Percentiles rank a stretch among this genome's conserved stretches.
Conservation (phyloP, 1,284 basidiomycete species). For the Ganoderma lucidum region DNA sequence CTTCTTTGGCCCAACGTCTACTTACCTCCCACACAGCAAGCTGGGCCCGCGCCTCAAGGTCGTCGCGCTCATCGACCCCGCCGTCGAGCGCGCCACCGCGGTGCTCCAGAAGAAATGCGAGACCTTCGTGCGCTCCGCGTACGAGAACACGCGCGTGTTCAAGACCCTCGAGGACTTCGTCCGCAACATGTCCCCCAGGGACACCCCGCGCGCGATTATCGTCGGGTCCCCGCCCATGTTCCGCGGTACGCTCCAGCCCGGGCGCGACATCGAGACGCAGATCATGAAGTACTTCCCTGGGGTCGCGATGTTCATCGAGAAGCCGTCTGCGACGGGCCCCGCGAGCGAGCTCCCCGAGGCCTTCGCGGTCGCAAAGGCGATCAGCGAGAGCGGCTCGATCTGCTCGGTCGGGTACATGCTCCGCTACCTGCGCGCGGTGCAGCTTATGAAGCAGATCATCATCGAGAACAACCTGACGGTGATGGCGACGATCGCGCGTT, state of each 20-base stretch:
- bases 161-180: slow-evolving; percentile 89
- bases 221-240: slow-evolving; percentile 95
- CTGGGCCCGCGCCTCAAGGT: slow-evolving; percentile 97
- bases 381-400: slow-evolving; percentile 75
- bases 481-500: slow-evolving; percentile 96
- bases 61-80: slow-evolving; percentile 93
- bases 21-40: slow-evolving; percentile 66
- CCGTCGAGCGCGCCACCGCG: slow-evolving; percentile 79
- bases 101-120: slow-evolving; percentile 92
- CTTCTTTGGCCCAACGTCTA: slow-evolving; percentile 8
- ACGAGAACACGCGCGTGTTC: slow-evolving; percentile 91
- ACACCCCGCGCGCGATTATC: slow-evolving; percentile 80
- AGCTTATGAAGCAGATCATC: slow-evolving; percentile 98
- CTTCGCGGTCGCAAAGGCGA: slow-evolving; percentile 73
- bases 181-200: slow-evolving; percentile 68
- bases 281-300: slow-evolving; percentile 91
- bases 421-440: slow-evolving; percentile 93
- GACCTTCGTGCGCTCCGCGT: slow-evolving; percentile 94
- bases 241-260: slow-evolving; percentile 81
- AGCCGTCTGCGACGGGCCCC: slow-evolving; percentile 91
- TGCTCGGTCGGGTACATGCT: slow-evolving; percentile 97
- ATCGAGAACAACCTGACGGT: slow-evolving; percentile 95
- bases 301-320: slow-evolving; percentile 94
- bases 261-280: slow-evolving; percentile 90
- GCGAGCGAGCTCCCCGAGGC: slow-evolving; percentile 71